A percentile compares a stretch with the other conserved stretches of the same genome.
Evolutionary conservation across 179 eudicot genomes (phyloP).

Genomic region (Beta corolliflora): DNA sequence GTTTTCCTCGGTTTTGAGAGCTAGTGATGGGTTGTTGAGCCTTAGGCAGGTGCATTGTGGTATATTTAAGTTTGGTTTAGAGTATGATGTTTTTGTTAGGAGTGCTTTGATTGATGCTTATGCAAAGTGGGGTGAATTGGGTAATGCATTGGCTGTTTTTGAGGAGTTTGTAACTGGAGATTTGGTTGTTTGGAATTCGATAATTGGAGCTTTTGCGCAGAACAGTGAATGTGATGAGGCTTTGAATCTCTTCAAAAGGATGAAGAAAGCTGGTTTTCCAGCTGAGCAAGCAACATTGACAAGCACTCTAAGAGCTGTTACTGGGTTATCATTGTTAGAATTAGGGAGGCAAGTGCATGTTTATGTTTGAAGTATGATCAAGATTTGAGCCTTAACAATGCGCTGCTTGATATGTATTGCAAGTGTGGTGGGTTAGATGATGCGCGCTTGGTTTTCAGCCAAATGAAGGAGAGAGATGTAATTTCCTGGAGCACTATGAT

Average conservation of each 20-base stretch:
- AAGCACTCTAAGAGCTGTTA: slow-evolving; percentile 62
- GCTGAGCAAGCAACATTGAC: slow-evolving; percentile 60
- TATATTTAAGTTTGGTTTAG: slow-evolving; percentile 53
- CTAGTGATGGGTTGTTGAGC: slow-evolving; percentile 49
- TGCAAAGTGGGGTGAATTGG: slow-evolving; percentile 63
- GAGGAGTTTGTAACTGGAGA: slow-evolving; percentile 59
- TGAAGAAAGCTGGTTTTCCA: slow-evolving; percentile 55
- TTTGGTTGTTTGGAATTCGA: slow-evolving; percentile 69
- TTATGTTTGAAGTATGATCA: slow-evolving; percentile 56
- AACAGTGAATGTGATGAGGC: slow-evolving; percentile 60
- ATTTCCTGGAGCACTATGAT: slow-evolving; percentile 79
- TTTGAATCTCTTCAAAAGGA: slow-evolving; percentile 48
- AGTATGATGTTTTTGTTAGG: slow-evolving; percentile 62
- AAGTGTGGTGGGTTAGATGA: slow-evolving; percentile 65
- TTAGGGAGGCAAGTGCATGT: slow-evolving; percentile 75
- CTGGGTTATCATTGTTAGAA: slow-evolving; percentile 51
- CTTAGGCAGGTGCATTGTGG: slow-evolving; percentile 61
- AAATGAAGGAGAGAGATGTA: slow-evolving; percentile 56
- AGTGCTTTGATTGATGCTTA: slow-evolving; percentile 65
- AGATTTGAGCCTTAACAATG: slow-evolving; percentile 62
- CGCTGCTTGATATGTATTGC: slow-evolving; percentile 74
- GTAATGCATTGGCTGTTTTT: slow-evolving; percentile 46
- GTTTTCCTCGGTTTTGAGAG: slow-evolving; percentile 61
- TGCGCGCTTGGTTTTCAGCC: slow-evolving; percentile 42
- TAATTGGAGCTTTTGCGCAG: slow-evolving; percentile 71